Evolutionary conservation across 2,329 filamentous ascomycete species (phyloP).

Genomic region (Ilyonectria robusta): DNA sequence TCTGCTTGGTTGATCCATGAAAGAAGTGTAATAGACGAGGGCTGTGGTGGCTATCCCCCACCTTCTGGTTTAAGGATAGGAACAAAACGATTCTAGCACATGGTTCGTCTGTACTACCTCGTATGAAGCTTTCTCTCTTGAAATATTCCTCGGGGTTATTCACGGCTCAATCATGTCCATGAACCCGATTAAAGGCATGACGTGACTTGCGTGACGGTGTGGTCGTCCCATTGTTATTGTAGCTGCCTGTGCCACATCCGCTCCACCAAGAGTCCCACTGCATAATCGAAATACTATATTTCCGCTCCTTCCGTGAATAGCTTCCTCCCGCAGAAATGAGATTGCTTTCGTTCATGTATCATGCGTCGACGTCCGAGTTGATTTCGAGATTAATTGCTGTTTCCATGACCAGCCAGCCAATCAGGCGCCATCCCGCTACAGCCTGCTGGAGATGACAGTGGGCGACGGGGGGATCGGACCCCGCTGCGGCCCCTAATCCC

Average conservation of each 20-base stretch:
- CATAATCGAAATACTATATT: neutral
- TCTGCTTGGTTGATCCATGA: neutral
- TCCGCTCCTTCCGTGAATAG: neutral
- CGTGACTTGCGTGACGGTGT: neutral
- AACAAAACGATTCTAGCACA: no score
- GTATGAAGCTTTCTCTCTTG: neutral
- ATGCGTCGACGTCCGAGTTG: neutral
- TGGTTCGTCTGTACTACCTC: neutral
- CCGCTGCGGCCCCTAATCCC: conserved; percentile 32
- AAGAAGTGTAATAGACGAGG: neutral
- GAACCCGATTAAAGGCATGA: neutral
- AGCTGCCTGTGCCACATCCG: neutral
- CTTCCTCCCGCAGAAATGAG: neutral
- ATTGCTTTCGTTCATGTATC: neutral
- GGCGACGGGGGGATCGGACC: conserved; percentile 7
- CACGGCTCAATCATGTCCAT: neutral
- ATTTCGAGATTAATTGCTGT: neutral
- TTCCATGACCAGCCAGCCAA: neutral
- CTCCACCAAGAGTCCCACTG: neutral
- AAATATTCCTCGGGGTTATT: neutral
- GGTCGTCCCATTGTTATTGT: neutral
- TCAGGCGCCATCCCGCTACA: neutral
- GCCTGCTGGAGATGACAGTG: neutral
- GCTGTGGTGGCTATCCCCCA: neutral
- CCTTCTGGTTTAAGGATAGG: neutral